A percentile compares a stretch with the other conserved stretches of the same genome.
Evolutionary conservation across 2,329 filamentous ascomycete genomes (phyloP).

Genomic region (Hypoxylon sp.): DNA sequence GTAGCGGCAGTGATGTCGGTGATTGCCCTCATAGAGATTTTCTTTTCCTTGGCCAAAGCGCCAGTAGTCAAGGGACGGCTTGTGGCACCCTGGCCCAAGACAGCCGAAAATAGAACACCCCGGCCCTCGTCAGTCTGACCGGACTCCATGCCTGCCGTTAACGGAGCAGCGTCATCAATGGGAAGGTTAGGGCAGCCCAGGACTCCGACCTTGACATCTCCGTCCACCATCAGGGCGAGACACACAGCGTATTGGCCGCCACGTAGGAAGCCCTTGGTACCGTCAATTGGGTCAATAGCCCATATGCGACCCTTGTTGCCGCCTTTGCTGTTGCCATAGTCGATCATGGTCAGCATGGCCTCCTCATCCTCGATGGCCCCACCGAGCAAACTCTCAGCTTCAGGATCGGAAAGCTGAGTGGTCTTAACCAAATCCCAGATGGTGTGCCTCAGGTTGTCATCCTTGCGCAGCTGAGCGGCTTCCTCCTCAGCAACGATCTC

Average conservation of each 20-base stretch:
- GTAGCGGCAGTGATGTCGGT: slow-evolving; percentile 83
- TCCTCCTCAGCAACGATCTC: slow-evolving; percentile 97
- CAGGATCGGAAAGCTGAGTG: slow-evolving; percentile 76
- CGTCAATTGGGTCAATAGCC: slow-evolving; percentile 97
- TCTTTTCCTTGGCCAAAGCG: slow-evolving; percentile 66
- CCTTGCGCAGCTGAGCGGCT: slow-evolving; percentile 81
- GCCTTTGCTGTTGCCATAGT: slow-evolving; percentile 78
- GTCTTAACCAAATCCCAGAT: slow-evolving; percentile 88
- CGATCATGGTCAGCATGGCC: slow-evolving; percentile 76
- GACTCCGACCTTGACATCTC: slow-evolving; percentile 93
- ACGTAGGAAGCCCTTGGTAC: slow-evolving; percentile 95
- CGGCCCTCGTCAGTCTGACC: slow-evolving; percentile 82
- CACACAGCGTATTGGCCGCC: slow-evolving; percentile 98
- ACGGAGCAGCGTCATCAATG: slow-evolving; percentile 80
- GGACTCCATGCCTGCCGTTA: slow-evolving; percentile 80
- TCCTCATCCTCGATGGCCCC: slow-evolving; percentile 77
- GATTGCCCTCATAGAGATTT: slow-evolving; percentile 85
- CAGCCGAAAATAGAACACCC: slow-evolving; percentile 90
- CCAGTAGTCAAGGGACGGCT: slow-evolving; percentile 78
- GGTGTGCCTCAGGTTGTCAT: slow-evolving; percentile 77
- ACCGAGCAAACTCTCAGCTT: slow-evolving; percentile 77
- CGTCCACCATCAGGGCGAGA: slow-evolving; percentile 91
- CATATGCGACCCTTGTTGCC: slow-evolving; percentile 86
- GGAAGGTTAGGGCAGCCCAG: slow-evolving; percentile 96
- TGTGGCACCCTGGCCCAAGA: slow-evolving; percentile 83